These are phyloP conservation scores for Globisporangium ultimum DNA, from an alignment of 352 stramenopile genomes.

Conservation along the genomic window DNA sequence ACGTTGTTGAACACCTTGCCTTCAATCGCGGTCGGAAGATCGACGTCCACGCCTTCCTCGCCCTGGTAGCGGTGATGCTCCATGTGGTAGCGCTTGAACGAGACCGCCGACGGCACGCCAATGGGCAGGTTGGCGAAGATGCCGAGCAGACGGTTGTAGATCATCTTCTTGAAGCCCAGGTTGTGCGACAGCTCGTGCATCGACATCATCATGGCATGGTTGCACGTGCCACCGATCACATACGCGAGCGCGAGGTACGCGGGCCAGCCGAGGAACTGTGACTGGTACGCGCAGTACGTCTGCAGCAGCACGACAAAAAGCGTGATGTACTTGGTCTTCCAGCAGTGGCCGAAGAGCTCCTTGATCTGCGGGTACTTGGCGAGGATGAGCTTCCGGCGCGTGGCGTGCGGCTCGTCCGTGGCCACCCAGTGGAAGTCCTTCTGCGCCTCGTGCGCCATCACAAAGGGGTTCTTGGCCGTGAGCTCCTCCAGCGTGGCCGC, in stretches of 20 bases:
- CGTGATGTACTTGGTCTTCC: slow-evolving; percentile 89
- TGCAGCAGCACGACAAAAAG: slow-evolving; percentile 73
- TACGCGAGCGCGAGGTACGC: slow-evolving; percentile 69
- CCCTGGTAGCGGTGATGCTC: slow-evolving; percentile 97
- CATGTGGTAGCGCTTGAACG: slow-evolving; percentile 97
- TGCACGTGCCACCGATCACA: slow-evolving; percentile 88
- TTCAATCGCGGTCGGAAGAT: slow-evolving; percentile 92
- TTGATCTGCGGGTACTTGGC: slow-evolving; percentile 90
- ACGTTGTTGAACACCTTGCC: slow-evolving; percentile 87
- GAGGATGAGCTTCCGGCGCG: slow-evolving; percentile 47
- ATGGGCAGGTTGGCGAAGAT: slow-evolving; percentile 94
- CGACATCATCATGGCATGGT: slow-evolving; percentile 93
- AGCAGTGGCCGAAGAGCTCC: slow-evolving; percentile 84
- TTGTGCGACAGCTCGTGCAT: slow-evolving; percentile 98
- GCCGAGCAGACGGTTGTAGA: slow-evolving; percentile 88
- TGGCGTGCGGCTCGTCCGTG: too few species aligned
- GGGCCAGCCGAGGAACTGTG: slow-evolving; percentile 66
- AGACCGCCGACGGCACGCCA: slow-evolving; percentile 87
- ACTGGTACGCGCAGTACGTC: slow-evolving; percentile 68
- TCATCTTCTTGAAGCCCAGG: slow-evolving; percentile 90
- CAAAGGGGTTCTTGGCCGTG: slow-evolving; percentile 34
- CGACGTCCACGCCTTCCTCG: slow-evolving; percentile 91
- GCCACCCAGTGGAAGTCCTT: slow-evolving; percentile 82
- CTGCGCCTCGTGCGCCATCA: slow-evolving; percentile 39
- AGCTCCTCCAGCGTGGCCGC: slow-evolving; percentile 14